A percentile compares a stretch with the other conserved stretches of the same genome.
Conservation (phyloP, 2,329 filamentous ascomycete species). For the Parasarocladium wereldwijsianum region DNA sequence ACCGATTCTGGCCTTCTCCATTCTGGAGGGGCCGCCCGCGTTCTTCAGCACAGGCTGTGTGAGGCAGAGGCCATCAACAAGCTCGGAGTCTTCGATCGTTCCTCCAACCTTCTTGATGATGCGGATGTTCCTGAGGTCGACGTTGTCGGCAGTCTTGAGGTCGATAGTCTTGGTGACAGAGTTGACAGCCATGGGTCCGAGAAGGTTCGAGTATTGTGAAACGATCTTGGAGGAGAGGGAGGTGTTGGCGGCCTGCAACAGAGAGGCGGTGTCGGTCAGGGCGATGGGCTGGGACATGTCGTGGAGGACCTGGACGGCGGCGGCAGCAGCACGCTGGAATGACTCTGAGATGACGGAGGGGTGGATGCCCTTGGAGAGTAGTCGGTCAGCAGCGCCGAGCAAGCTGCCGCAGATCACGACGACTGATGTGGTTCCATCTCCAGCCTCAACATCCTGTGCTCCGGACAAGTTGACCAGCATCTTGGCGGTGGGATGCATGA, state of each 20-base stretch:
- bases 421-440: conserved; percentile 95
- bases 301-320: conserved; percentile 79
- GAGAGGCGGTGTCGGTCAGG: conserved; percentile 71
- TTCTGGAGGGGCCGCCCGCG: conserved; percentile 75
- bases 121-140: conserved; percentile 90
- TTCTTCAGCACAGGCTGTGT: conserved; percentile 90
- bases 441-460: conserved; percentile 95
- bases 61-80: conserved; percentile 87
- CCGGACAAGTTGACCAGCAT: conserved; percentile 97
- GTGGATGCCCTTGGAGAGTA: conserved; percentile 88
- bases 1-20: conserved; percentile 95
- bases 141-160: conserved; percentile 87
- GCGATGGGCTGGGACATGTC: conserved; percentile 92
- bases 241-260: conserved; percentile 92
- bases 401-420: conserved; percentile 95
- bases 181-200: conserved; percentile 97
- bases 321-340: conserved; percentile 86
- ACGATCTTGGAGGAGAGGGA: conserved; percentile 98
- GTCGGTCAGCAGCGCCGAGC: conserved; percentile 79
- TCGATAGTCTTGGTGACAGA: conserved; percentile 94
- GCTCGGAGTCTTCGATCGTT: conserved; percentile 95
- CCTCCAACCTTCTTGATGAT: conserved; percentile 97
- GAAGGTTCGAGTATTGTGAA: conserved; percentile 84
- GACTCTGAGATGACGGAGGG: conserved; percentile 95
- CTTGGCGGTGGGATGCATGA: conserved; percentile 98